Evolutionary conservation across 176 grass and related monocot genomes (phyloP), one percentile per base, ranked within the genome.

Genomic region (Musa acuminata): DNA sequence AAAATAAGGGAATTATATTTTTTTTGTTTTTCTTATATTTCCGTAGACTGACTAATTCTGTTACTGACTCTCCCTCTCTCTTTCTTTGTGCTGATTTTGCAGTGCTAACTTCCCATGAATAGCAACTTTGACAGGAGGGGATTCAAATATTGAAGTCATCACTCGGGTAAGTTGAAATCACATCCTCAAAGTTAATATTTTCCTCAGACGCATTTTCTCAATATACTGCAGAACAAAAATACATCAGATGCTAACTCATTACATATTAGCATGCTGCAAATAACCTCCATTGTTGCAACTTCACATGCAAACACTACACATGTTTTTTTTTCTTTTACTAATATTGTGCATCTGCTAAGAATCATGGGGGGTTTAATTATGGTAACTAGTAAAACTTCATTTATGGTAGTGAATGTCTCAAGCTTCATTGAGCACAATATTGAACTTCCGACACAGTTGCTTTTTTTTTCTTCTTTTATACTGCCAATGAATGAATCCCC

Each of bases 41-140:
- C 4, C 0, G 3, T 4, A 43, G 35, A 43, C 4, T 6, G 35
- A 43, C 35, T 43, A 43, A 43, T 43, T 43, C 4, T 43, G 35
- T 43, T 43, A 4, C 4, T 43, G 35, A 43, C 4, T 6, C 35
- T 43, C 35, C 4, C 35, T 43, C 29, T 35, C 29, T 20, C 57
- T 50, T 66, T 26, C 13, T 8, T 70, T 70, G 13, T 50, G 1
- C 20, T 20, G 1, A 50, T 51, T 17, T 70, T 70, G 35, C 67
- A 70, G 67, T 70, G 29, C 48, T 70, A 51, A 70, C 67, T 70
- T 48, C 26, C 5, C 66, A 70, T 13, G 14, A 51, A 51, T 70
- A 70, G 43, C 48, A 70, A 70, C 48, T 70, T 70, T 43, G 35
- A 43, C 35, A 43, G 35, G 35, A 43, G 35, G 5, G 35, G 35